Percentiles rank a stretch among this genome's conserved stretches.
These are phyloP conservation scores for Mortierella sp. DNA, from an alignment of 371 early-diverging fungal genomes.

Conservation along the genomic window DNA sequence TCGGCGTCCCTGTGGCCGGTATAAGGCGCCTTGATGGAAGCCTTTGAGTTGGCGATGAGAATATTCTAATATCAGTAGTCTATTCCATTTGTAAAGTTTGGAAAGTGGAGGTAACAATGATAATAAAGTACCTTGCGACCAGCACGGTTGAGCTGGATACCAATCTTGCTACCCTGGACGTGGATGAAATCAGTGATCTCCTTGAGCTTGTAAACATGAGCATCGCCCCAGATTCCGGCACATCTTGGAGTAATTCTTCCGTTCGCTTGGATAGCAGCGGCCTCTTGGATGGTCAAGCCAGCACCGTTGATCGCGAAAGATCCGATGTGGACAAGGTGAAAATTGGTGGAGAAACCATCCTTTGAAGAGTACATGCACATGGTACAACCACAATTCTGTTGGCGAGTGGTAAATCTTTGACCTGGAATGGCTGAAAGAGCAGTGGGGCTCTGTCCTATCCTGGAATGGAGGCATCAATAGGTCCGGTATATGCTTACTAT, in stretches of 20 bases:
- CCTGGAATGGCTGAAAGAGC: conserved; percentile 74
- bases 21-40: conserved; percentile 62
- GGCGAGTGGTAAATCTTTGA: conserved; percentile 69
- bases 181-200: conserved; percentile 80
- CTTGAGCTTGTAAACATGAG: conserved; percentile 73
- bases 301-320: conserved; percentile 80
- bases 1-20: conserved; percentile 54
- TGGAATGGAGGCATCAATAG: conserved; percentile 9
- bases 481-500: conserved; percentile 5
- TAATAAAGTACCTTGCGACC: conserved; percentile 73
- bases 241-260: conserved; percentile 85
- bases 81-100: neutral
- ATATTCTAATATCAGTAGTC: neutral
- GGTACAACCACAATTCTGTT: conserved; percentile 83
- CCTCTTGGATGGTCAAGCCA: conserved; percentile 83
- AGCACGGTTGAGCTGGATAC: conserved; percentile 86
- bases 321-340: conserved; percentile 79
- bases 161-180: conserved; percentile 68
- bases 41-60: conserved; percentile 2
- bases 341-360: conserved; percentile 67
- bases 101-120: neutral
- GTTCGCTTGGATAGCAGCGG: conserved; percentile 75
- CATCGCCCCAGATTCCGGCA: conserved; percentile 85
- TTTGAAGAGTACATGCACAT: conserved; percentile 76
- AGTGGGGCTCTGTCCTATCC: conserved; percentile 17